A percentile compares a stretch with the other conserved stretches of the same genome.
These are phyloP conservation scores for Plasmodium inui DNA, from an alignment of 169 alveolate species.

Conservation along the genomic window DNA sequence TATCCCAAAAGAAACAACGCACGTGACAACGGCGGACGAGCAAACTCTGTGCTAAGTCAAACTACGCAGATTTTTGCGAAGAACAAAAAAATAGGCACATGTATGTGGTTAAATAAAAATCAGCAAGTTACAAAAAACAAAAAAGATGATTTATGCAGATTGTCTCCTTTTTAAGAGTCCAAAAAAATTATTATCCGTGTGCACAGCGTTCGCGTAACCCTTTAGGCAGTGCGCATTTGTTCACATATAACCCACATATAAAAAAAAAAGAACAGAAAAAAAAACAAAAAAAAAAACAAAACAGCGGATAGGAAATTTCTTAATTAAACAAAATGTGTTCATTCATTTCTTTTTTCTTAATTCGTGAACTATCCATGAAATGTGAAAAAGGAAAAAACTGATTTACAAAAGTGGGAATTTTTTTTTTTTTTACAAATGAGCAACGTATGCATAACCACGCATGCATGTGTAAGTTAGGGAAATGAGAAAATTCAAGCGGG, in stretches of 20 bases:
- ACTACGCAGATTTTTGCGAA: conserved; percentile 11
- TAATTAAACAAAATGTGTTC: not conserved
- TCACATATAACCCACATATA: not conserved
- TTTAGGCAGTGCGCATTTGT: conserved; percentile 1
- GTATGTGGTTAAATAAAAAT: not conserved
- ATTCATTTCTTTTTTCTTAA: not conserved
- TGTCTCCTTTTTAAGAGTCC: conserved; percentile 48
- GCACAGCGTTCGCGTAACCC: not conserved
- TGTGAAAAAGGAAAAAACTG: not conserved
- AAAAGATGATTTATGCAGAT: not conserved
- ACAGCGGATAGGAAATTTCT: not conserved
- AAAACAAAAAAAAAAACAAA: not conserved
- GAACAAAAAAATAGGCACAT: not conserved
- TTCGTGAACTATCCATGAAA: not conserved
- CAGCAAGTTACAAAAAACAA: not conserved
- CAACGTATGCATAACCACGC: conserved; percentile 8
- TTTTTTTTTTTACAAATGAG: not conserved
- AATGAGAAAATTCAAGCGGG: not conserved
- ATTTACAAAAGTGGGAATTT: not conserved
- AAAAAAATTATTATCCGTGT: not conserved
- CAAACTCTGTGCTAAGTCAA: not conserved
- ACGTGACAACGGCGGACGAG: not conserved
- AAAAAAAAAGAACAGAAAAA: conserved; percentile 11
- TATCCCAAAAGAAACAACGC: not conserved
- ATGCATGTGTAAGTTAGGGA: not conserved